phyloP scores from a whole-genome alignment of 805 yeast genomes.

The Candida maesae region DNA sequence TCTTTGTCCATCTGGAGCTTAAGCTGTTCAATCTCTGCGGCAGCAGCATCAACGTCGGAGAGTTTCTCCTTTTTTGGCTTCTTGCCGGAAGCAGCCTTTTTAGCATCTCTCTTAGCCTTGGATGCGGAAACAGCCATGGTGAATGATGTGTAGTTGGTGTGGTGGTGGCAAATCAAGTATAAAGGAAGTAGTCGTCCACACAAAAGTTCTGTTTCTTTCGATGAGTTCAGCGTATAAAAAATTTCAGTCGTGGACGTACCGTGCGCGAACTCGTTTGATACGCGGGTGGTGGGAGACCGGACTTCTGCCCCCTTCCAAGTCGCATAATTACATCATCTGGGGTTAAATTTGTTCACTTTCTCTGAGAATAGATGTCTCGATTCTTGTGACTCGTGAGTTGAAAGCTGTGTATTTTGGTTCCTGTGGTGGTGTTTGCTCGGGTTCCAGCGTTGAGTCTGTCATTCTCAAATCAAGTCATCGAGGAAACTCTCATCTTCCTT shows the following conservation, averaged over 20 bases:
- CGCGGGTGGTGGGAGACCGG: neutral
- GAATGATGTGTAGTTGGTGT: neutral
- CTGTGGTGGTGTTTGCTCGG: no score
- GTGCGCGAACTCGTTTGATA: neutral
- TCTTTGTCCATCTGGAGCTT: conserved; percentile 91
- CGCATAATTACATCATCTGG: no score
- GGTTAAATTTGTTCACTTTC: no score
- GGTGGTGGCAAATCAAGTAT: neutral
- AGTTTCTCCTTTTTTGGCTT: conserved; percentile 49
- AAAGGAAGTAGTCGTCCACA: neutral
- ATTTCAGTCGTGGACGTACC: conserved; percentile 14
- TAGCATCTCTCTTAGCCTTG: conserved; percentile 97
- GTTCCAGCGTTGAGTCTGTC: no score
- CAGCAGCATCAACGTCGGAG: conserved; percentile 50
- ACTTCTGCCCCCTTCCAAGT: no score
- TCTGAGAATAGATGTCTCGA: no score
- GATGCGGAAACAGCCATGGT: conserved; percentile 61
- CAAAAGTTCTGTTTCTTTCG: neutral
- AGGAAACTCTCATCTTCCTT: conserved; percentile 23
- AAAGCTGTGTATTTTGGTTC: no score
- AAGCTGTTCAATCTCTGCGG: conserved; percentile 76
- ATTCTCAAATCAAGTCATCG: conserved; percentile 19
- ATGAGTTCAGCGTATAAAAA: conserved; percentile 5
- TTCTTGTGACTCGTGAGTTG: no score
- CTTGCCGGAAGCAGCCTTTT: conserved; percentile 78